Evolutionary conservation across 1,139 yeast genomes (phyloP), one percentile per base, ranked within the genome.

Genomic region (Kodamaea ohmeri): DNA sequence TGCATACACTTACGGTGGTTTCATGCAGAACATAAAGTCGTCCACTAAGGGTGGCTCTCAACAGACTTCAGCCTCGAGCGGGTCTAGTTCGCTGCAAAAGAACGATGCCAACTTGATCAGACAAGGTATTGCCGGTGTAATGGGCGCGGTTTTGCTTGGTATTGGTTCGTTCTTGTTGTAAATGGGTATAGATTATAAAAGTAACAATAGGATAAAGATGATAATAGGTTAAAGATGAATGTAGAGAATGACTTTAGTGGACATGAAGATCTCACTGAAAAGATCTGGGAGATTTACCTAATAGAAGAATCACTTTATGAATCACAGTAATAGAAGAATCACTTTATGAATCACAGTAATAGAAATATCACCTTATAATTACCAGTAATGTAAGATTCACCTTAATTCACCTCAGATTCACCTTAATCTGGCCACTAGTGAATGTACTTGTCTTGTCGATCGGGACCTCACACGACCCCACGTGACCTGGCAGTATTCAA

Each of bases 21-120:
- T 66, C 45, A 56, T 59, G n/a, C 73, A 67, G 51, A 53, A 58
- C 38, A 19, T 4, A 4, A 15, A 16, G n/a, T 39, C 63, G 8
- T 5, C 30, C 9, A 28, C 32, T 9, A 11, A 14, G 7, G 21
- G 26, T n/a, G 26, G 22, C n/a, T n/a, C n/a, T n/a, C n/a, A n/a
- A n/a, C n/a, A n/a, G n/a, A n/a, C n/a, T n/a, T n/a, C n/a, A n/a
- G n/a, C n/a, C n/a, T n/a, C 22, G 22, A 20, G 22, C 9, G 6
- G 30, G 6, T 8, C 18, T 4, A 24, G 34, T 8, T n/a, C 44
- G 8, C 15, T 41, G 12, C 36, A 29, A 13, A 37, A 42, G 32
- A 29, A 29, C 13, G 32, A 29, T 11, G 40, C 32, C 11, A 31
- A 24, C 11, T 12, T 8, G n/a, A 25, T 22, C 6, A 22, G 28